These are phyloP conservation scores for Diplodia intermedia DNA, from an alignment of 2,329 filamentous ascomycete genomes.

Conservation along the genomic window DNA sequence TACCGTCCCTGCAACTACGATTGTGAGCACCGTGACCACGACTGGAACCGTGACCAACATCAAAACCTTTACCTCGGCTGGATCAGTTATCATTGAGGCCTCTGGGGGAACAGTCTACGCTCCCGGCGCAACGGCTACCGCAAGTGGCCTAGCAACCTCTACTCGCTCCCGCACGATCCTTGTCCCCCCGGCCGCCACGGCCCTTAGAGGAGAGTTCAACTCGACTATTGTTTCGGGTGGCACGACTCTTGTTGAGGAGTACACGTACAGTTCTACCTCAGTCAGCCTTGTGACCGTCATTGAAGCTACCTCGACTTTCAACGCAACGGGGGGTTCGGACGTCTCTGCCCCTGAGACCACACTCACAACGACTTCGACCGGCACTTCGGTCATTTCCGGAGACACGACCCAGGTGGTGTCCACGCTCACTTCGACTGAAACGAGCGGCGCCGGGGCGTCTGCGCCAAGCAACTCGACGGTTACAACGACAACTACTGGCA, in stretches of 20 bases:
- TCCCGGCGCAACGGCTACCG: constrained; percentile 5
- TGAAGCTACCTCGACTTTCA: constrained; percentile 18
- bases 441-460: background rate
- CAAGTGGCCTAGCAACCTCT: constrained; percentile 4
- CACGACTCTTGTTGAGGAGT: constrained; percentile 4
- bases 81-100: constrained; percentile 15
- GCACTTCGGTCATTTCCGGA: background rate
- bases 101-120: constrained; percentile 11
- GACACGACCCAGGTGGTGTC: constrained; percentile 5
- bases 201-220: background rate
- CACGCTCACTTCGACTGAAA: constrained; percentile 3
- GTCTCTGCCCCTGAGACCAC: constrained; percentile 26
- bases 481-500: constrained; percentile 15
- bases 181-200: constrained; percentile 14
- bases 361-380: background rate
- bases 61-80: constrained; percentile 16
- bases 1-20: constrained; percentile 20
- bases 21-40: constrained; percentile 3
- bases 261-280: constrained; percentile 21
- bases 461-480: background rate
- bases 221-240: constrained; percentile 12
- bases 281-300: constrained; percentile 20
- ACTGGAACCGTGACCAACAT: constrained; percentile 6
- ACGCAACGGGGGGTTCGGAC: constrained; percentile 35
- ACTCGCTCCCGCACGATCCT: background rate